These are phyloP conservation scores for Neurospora sp. DNA, from an alignment of 495 filamentous ascomycete species.

Conservation along the genomic window DNA sequence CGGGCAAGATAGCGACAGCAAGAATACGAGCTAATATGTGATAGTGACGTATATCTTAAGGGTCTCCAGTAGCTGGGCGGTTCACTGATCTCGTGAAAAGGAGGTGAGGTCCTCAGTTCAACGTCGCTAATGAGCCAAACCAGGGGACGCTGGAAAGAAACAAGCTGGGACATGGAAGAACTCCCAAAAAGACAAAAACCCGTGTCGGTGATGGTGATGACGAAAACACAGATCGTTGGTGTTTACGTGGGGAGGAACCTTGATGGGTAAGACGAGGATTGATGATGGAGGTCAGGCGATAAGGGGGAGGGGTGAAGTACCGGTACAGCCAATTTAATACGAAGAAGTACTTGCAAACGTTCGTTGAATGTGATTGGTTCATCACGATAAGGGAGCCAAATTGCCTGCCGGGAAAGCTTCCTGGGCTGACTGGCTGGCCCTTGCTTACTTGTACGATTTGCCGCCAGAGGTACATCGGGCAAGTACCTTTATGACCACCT, in stretches of 20 bases:
- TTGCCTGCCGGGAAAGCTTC: background rate
- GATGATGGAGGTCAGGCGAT: background rate
- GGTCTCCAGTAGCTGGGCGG: conserved; percentile 16
- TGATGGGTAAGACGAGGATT: background rate
- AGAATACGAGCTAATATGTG: background rate
- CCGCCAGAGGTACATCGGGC: background rate
- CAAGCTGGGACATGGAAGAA: too few species aligned
- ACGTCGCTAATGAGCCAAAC: background rate
- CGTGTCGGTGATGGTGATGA: background rate
- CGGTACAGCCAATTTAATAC: background rate
- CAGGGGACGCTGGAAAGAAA: background rate
- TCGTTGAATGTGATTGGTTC: background rate
- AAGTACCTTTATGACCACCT: background rate
- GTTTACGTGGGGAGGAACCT: background rate
- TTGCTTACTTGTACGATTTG: background rate
- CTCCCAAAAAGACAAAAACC: background rate
- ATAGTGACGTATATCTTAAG: conserved; percentile 45
- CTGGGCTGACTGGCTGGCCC: background rate
- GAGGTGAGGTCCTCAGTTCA: background rate
- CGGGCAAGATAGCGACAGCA: conserved; percentile 3
- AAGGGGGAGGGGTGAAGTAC: background rate
- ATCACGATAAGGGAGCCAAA: background rate
- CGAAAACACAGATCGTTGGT: background rate
- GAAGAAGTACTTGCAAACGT: background rate
- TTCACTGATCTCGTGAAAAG: background rate